These are phyloP conservation scores for Biscogniauxia mediterranea DNA, from an alignment of 2,329 filamentous ascomycete genomes.

Conservation along the genomic window DNA sequence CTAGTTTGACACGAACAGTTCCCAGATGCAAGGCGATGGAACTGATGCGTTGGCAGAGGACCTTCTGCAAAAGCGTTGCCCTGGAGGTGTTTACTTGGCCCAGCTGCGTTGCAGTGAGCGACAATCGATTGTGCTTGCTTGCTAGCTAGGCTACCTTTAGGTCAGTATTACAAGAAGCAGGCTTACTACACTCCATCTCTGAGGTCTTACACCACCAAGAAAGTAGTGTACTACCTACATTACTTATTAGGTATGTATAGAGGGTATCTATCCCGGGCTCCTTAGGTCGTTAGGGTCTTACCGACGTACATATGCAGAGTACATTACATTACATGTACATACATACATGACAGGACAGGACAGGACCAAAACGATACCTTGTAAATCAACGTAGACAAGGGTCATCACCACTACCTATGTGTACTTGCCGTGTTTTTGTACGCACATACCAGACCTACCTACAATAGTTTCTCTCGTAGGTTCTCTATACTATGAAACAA, in stretches of 20 bases:
- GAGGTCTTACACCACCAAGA: background rate
- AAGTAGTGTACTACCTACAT: too few species aligned
- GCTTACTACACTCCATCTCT: background rate
- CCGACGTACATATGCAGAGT: background rate
- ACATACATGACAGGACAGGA: background rate
- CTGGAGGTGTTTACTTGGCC: slow-evolving; percentile 18
- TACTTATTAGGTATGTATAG: background rate
- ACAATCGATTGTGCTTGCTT: slow-evolving; percentile 20
- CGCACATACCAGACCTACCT: background rate
- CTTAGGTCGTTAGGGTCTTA: background rate
- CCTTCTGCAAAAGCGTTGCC: slow-evolving; percentile 4
- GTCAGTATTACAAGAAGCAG: background rate
- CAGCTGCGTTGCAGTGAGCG: slow-evolving; percentile 18
- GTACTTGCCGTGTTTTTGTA: background rate
- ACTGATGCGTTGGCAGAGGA: slow-evolving; percentile 1
- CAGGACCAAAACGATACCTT: too few species aligned
- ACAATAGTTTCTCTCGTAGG: background rate
- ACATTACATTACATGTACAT: background rate
- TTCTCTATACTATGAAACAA: background rate
- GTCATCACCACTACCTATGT: background rate
- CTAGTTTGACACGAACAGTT: background rate
- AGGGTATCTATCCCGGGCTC: too few species aligned
- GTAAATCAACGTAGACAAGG: background rate
- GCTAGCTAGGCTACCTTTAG: background rate
- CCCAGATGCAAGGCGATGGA: background rate